Base-by-base conservation (phyloP, 2,329 filamentous ascomycete genomes). In the Scleromitrula shiraiana region DNA sequence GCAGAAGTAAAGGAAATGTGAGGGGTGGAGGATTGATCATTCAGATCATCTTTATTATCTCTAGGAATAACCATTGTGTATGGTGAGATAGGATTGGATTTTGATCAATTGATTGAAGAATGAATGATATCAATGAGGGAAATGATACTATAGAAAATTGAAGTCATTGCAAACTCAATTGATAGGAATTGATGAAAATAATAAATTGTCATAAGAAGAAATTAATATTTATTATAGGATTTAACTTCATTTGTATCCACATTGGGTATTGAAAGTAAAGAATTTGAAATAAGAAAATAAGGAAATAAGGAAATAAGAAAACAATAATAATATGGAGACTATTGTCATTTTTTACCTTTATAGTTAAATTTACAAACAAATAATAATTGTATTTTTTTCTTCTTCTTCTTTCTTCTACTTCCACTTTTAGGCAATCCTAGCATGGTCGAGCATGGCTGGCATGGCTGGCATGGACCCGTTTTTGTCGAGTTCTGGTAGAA, bases 41-140 rank as follows among this genome's bases (percentile, higher is more conserved):
- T 39, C n/a, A n/a, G n/a, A 9, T 46, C 45, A 20, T 51, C 50
- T 36, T 41, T 46, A 41, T 40, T 46, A 30, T 43, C 40, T 36
- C 50, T 53, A 10, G 50, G 50, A 23, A 53, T 53, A 26, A 49
- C 32, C 54, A 59, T 58, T 55, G 50, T 30, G 36, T 19, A 26
- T 29, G 29, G 22, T 17, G n/a, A 23, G 23, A 15, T 17, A 24
- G 8, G 6, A 33, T 6, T 20, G 26, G 26, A n/a, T n/a, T n/a
- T n/a, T 33, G 30, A 33, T 33, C n/a, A 17, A 15, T n/a, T n/a
- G n/a, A n/a, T n/a, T n/a, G 10, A 14, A 22, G 29, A 19, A 43
- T 27, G 26, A 12, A 7, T 27, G 26, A 27, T 5, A 19, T 30
- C 27, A 15, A 41, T 41, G 44, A 46, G 19, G 26, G 24, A 33